Evolutionary conservation across 2,329 filamentous ascomycete species (phyloP), one percentile per base, ranked within the genome.

Genomic region (Aspergillus sp.): DNA sequence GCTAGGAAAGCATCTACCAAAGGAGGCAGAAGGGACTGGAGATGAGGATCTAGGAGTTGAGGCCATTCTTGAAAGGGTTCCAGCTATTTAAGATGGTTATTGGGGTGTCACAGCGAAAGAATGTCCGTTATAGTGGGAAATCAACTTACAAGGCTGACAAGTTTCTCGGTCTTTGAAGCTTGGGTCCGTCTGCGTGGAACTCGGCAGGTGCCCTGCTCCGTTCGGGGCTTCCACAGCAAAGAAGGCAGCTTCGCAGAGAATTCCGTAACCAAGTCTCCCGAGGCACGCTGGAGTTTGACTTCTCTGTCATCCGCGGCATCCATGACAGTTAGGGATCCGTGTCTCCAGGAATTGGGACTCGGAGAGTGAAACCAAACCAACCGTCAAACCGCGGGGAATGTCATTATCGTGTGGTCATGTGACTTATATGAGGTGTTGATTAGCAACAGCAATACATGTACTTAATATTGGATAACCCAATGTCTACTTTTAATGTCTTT

Each of bases 11-110:
- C 87, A 63, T 86, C 81, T 22, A 90, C 85, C 33, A 97, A 78
- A 38, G 82, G 76, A 20, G 89, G 87, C 46, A 97, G 78, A 71
- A 95, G 85, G 57, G 75, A 80, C 47, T 88, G 85, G 40, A 99
- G 79, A 69, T 93, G 83, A 9, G 90, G 84, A 72, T 99, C 94
- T 22, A 99, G 82, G 36, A 97, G 81, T 69, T 99, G 94, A 16
- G 94, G 94, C 59, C 95, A 87, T 76, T 96, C 92, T 78, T 97
- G 93, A 62, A 97, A 99, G 2, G 88, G 85, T 61, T 96, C 91
- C 46, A 99, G 83, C 76, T 77, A 52, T 56, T 22, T 33, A 22
- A n/a, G 19, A 35, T 20, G 9, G 14, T 22, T 14, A 42, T 56
- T 51, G 54, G 47, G 38, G 35, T 20, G 22, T 40, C 7, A 8